Conservation (phyloP, 2,329 filamentous ascomycete genomes). For the Colletotrichum simmondsii region DNA sequence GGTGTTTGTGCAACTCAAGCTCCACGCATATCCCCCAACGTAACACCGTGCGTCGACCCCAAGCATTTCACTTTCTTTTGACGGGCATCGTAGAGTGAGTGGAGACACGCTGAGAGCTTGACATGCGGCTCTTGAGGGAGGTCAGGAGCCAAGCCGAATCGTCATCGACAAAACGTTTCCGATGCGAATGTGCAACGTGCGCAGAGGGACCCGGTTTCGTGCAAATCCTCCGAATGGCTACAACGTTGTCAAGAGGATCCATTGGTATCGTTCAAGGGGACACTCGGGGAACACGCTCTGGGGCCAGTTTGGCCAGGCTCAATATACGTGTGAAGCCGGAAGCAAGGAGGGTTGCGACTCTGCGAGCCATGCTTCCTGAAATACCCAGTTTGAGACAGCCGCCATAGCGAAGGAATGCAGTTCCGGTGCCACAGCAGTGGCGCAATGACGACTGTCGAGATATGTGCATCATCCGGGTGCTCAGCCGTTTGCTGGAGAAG, state of each 20-base stretch:
- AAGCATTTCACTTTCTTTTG: background rate
- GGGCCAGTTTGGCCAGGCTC: background rate
- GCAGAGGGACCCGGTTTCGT: background rate
- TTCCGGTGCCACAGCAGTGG: background rate
- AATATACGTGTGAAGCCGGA: background rate
- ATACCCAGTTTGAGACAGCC: background rate
- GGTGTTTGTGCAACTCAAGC: background rate
- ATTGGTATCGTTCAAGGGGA: background rate
- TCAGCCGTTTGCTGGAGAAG: background rate
- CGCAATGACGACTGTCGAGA: background rate
- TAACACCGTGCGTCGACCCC: conserved; percentile 1
- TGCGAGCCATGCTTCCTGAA: background rate
- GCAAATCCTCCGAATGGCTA: background rate
- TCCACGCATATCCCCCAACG: background rate
- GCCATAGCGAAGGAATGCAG: background rate
- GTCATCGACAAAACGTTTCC: background rate
- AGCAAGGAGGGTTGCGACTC: background rate
- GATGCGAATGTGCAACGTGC: conserved; percentile 3
- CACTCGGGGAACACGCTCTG: background rate
- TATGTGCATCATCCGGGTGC: background rate
- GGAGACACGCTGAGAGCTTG: background rate
- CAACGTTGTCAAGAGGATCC: background rate
- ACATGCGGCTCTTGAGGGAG: conserved; percentile 14
- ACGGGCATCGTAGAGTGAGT: background rate
- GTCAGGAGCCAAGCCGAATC: background rate